Conservation (phyloP, 2,329 filamentous ascomycete genomes). For the Aspergillus ibericus region DNA sequence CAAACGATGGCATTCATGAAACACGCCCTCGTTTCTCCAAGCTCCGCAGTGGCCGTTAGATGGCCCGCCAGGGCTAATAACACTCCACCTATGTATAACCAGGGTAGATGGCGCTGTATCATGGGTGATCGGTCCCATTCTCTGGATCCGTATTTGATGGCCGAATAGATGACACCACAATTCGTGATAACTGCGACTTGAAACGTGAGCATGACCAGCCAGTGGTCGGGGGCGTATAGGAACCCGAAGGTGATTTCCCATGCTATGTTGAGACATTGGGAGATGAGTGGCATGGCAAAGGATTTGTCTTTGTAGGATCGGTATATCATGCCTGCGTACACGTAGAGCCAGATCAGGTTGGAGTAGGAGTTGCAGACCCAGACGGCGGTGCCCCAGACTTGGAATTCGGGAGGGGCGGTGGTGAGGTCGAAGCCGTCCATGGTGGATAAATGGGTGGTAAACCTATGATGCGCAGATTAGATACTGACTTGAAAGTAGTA, state of each 20-base stretch:
- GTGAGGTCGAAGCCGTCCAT: neutral
- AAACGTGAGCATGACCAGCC: neutral
- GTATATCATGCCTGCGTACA: neutral
- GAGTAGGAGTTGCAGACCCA: neutral
- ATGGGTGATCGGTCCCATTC: neutral
- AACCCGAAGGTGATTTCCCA: neutral
- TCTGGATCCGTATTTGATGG: neutral
- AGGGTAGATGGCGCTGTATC: neutral
- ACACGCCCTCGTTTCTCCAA: neutral
- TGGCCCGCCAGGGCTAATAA: neutral
- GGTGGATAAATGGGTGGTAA: neutral
- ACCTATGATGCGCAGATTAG: neutral
- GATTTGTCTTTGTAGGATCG: neutral
- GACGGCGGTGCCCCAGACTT: neutral
- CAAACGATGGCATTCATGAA: neutral
- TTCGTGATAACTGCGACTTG: neutral
- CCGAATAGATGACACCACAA: neutral
- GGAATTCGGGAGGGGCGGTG: neutral
- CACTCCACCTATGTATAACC: neutral
- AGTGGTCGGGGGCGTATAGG: neutral
- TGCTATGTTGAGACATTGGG: neutral
- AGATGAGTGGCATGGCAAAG: neutral
- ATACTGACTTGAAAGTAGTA: neutral
- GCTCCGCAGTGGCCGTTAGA: neutral
- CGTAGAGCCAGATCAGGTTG: neutral